Evolutionary conservation across 352 stramenopile genomes (phyloP).

Genomic region (Aphanomyces stellatus): DNA sequence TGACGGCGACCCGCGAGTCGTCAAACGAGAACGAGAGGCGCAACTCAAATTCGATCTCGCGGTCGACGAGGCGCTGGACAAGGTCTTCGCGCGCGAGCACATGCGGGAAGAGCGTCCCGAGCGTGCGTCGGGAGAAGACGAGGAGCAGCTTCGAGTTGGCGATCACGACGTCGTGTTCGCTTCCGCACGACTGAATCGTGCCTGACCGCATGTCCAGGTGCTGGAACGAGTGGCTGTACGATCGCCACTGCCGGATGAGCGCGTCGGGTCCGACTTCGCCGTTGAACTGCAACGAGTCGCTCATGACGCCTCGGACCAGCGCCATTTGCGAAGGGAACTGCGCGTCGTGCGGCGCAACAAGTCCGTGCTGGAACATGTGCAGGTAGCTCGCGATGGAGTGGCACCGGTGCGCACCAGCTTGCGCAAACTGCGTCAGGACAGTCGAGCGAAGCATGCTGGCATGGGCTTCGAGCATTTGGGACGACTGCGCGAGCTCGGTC

Average conservation of each 20-base stretch:
- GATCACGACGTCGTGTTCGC: conserved; percentile 9
- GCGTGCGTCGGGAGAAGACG: background rate
- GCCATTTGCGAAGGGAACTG: conserved; percentile 6
- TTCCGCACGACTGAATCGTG: background rate
- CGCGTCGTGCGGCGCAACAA: background rate
- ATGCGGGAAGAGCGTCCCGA: conserved; percentile 5
- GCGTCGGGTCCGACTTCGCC: conserved; percentile 7
- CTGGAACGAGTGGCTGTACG: background rate
- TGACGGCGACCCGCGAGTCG: conserved; percentile 9
- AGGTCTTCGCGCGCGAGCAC: conserved; percentile 12
- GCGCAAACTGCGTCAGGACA: background rate
- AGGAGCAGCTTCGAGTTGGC: background rate
- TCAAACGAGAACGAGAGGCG: conserved; percentile 19
- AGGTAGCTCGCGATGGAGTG: conserved; percentile 13
- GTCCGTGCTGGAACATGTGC: conserved; percentile 6
- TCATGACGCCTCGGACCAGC: conserved; percentile 11
- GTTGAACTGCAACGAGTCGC: conserved; percentile 15
- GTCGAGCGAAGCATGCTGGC: conserved; percentile 2
- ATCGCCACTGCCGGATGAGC: conserved; percentile 11
- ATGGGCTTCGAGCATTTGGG: conserved; percentile 3
- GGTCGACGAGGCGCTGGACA: conserved; percentile 1
- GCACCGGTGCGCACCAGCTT: conserved; percentile 11
- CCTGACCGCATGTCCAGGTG: conserved; percentile 2
- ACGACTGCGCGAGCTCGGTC: background rate
- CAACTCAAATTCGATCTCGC: background rate